A percentile compares a stretch with the other conserved stretches of the same genome.
Conservation (phyloP, 106 monocot genomes). For the Hemerocallis citrina region DNA sequence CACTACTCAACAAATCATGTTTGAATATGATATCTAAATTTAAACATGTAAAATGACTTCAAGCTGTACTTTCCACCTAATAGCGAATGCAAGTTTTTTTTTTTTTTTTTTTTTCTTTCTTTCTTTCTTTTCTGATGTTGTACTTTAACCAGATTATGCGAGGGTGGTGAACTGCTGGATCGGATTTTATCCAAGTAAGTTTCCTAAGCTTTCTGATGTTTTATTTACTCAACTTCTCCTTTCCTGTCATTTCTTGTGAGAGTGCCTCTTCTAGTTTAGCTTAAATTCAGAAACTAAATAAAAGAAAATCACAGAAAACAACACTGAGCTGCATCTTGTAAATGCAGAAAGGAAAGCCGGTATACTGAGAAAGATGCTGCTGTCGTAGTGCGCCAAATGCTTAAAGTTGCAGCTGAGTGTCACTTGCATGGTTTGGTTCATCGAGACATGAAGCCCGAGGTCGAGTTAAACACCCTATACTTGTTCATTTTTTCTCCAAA, state of each 20-base stretch:
- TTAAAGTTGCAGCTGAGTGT: constrained; percentile 87
- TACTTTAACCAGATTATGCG: constrained; percentile 59
- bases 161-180: constrained; percentile 88
- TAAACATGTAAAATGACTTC: too few species aligned
- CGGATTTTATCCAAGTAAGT: constrained; percentile 86
- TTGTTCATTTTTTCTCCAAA: too few species aligned
- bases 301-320: background rate
- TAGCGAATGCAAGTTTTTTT: background rate
- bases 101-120: background rate
- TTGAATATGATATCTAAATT: too few species aligned
- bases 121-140: constrained; percentile 1
- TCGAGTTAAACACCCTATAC: too few species aligned
- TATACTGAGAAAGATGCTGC: constrained; percentile 96
- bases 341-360: constrained; percentile 77
- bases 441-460: constrained; percentile 95
- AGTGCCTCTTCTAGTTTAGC: too few species aligned
- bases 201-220: background rate
- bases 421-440: constrained; percentile 94
- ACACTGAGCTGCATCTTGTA: constrained; percentile 4
- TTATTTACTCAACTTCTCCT: background rate
- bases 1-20: too few species aligned
- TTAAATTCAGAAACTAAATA: too few species aligned
- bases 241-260: background rate
- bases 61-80: too few species aligned
- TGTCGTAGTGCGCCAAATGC: constrained; percentile 80